These are phyloP conservation scores for Pseudocercospora vitis DNA, from an alignment of 2,329 filamentous ascomycete genomes.

Conservation along the genomic window DNA sequence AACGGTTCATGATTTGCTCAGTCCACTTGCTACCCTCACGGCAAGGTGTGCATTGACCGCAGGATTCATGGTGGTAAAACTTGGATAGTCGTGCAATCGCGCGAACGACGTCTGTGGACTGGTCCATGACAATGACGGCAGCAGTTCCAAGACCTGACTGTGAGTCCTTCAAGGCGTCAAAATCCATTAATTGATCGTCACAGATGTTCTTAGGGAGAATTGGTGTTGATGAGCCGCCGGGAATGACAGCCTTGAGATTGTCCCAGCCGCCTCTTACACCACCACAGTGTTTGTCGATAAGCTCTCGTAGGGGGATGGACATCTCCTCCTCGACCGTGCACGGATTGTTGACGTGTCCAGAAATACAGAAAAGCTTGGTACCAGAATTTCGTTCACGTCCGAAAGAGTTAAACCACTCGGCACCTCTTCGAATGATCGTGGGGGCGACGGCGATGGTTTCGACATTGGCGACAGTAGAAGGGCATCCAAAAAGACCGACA, in stretches of 20 bases:
- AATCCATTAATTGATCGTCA: slow-evolving; percentile 98
- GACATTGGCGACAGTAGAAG: slow-evolving; percentile 96
- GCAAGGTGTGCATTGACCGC: slow-evolving; percentile 99
- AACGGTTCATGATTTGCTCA: slow-evolving; percentile 96
- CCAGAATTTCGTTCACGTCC: slow-evolving; percentile 94
- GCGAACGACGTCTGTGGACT: slow-evolving; percentile 92
- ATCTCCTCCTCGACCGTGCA: slow-evolving; percentile 99
- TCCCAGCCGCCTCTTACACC: slow-evolving; percentile 97
- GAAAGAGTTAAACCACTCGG: slow-evolving; percentile 88
- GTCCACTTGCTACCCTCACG: slow-evolving; percentile 99
- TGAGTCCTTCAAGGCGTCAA: slow-evolving; percentile 95
- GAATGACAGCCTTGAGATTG: slow-evolving; percentile 92
- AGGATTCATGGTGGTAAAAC: slow-evolving; percentile 98
- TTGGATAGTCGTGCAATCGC: slow-evolving; percentile 89
- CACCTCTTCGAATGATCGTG: slow-evolving; percentile 91
- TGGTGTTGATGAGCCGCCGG: slow-evolving; percentile 93
- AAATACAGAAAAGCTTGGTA: slow-evolving; percentile 98
- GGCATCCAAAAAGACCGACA: slow-evolving; percentile 96
- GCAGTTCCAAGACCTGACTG: slow-evolving; percentile 97
- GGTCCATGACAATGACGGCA: slow-evolving; percentile 98
- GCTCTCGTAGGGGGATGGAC: slow-evolving; percentile 92
- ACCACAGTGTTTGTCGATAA: slow-evolving; percentile 98
- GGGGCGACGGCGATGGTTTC: slow-evolving; percentile 95
- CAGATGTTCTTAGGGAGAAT: slow-evolving; percentile 88
- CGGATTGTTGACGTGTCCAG: slow-evolving; percentile 97